These are phyloP conservation scores for Colletotrichum sidae DNA, from an alignment of 2,329 filamentous ascomycete genomes.

Conservation along the genomic window DNA sequence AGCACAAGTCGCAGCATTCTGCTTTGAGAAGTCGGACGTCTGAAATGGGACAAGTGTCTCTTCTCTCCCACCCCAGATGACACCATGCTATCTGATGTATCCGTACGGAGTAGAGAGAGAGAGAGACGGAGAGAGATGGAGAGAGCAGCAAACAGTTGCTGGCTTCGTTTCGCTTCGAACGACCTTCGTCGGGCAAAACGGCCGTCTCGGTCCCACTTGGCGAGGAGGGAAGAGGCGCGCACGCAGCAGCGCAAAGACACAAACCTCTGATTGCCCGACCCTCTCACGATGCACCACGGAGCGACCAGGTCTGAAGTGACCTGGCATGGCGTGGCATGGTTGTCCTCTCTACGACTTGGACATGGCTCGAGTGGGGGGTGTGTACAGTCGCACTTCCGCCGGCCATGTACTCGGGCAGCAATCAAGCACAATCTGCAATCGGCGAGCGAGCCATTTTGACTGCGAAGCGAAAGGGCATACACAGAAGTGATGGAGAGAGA, in stretches of 20 bases:
- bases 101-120: no score
- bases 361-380: no score
- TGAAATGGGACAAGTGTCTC: conserved; percentile 23
- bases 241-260: neutral
- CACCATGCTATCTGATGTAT: neutral
- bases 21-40: conserved; percentile 22
- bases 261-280: conserved; percentile 33
- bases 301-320: neutral
- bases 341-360: neutral
- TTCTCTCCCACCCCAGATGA: conserved; percentile 4
- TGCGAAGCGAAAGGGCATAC: neutral
- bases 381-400: no score
- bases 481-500: no score
- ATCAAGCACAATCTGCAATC: no score
- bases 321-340: neutral
- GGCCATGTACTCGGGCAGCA: conserved; percentile 5
- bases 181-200: conserved; percentile 15
- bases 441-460: no score
- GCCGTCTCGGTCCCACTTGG: conserved; percentile 29
- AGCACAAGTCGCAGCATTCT: conserved; percentile 3
- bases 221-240: neutral
- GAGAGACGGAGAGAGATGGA: neutral
- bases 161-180: neutral
- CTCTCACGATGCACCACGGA: conserved; percentile 16
- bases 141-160: conserved; percentile 4